Evolutionary conservation across 2,329 filamentous ascomycete species (phyloP), one percentile per base, ranked within the genome.

Genomic region (Gnomoniopsis smithogilvyi): DNA sequence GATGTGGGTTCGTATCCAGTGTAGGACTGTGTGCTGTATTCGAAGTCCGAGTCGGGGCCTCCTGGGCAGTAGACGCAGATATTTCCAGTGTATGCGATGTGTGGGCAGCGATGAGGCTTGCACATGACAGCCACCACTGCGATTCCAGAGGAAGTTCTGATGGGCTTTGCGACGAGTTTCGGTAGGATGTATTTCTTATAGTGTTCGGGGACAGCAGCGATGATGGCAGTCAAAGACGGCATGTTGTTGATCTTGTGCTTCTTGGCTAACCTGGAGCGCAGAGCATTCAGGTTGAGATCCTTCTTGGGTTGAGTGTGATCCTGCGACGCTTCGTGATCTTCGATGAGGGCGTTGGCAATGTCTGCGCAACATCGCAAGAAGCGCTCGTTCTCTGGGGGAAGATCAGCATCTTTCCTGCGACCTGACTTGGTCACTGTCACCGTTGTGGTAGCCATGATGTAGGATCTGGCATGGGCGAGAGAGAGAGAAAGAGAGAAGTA

Each of bases 101-200:
- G 95, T 19, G 95, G 95, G 70, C 95, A 99, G 71, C 95, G 84
- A 73, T 99, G 95, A 24, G 95, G 95, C 75, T 99, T 99, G 83
- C 95, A 98, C 95, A 99, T 99, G 66, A 99, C 96, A 47, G 96
- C 95, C 50, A 99, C 95, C 10, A 99, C 95, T 2, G 95, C 95
- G 67, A 99, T 99, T 59, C 95, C 95, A 54, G 93, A 97, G 0
- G 94, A 96, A 17, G 94, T 97, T 67, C 92, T 87, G 61, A 99
- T 98, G 1, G 95, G 95, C 76, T 99, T 99, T 26, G 96, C 95
- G 67, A 99, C 92, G 63, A 99, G 80, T 76, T 96, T 96, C 21
- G 93, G 95, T 63, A 98, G 77, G 62, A 99, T 97, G 69, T 98
- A 98, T 78, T 98, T 99, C 80, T 98, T 99, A 78, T 98, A 97